phyloP scores from a whole-genome alignment of 768 basidiomycete species.

The Hortiboletus campestris region DNA sequence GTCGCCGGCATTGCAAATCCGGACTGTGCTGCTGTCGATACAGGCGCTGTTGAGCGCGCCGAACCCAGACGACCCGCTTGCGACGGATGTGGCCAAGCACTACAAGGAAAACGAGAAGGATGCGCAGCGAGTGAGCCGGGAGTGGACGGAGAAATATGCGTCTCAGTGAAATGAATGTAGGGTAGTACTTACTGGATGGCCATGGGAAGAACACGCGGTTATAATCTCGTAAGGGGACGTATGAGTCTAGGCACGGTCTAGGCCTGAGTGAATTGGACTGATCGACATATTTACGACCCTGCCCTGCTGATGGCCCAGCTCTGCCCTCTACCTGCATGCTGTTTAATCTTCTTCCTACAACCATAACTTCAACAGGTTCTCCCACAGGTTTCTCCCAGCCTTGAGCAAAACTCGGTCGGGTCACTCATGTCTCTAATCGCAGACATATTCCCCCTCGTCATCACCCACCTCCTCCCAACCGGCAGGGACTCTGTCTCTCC shows the following conservation, averaged over 20 bases:
- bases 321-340: slow-evolving; percentile 13
- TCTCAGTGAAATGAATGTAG: slow-evolving; percentile 22
- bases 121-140: slow-evolving; percentile 86
- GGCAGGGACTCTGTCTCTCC: slow-evolving; percentile 2
- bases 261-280: slow-evolving; percentile 18
- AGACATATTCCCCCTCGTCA: slow-evolving; percentile 35
- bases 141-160: slow-evolving; percentile 95
- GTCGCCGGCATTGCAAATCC: slow-evolving; percentile 98
- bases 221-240: slow-evolving; percentile 9
- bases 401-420: neutral
- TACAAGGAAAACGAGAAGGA: slow-evolving; percentile 97
- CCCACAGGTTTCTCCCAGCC: neutral
- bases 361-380: neutral
- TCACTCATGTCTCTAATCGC: slow-evolving; percentile 32
- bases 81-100: slow-evolving; percentile 94
- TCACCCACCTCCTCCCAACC: slow-evolving; percentile 21
- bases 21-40: slow-evolving; percentile 93
- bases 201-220: neutral
- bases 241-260: slow-evolving; percentile 24
- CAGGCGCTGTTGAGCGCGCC: slow-evolving; percentile 96
- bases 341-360: neutral
- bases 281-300: slow-evolving; percentile 20
- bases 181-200: neutral
- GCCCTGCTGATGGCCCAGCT: slow-evolving; percentile 1
- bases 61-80: slow-evolving; percentile 94